These are phyloP conservation scores for Bryum argenteum DNA, from an alignment of 225 moss, liverwort and hornwort species.

Conservation along the genomic window DNA sequence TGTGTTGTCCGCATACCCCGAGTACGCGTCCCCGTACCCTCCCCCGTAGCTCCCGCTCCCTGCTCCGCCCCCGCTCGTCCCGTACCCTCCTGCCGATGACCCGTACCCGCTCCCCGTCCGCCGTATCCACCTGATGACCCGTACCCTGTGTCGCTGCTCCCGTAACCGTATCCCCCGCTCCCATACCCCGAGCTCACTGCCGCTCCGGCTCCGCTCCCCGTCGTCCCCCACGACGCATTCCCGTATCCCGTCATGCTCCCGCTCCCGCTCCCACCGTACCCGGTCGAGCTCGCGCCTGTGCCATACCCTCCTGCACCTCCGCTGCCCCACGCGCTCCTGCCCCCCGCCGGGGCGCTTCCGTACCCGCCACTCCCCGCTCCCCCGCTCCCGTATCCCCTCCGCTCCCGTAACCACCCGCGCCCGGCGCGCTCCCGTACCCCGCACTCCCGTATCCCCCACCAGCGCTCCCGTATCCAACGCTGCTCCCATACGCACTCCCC, in stretches of 20 bases:
- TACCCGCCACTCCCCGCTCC: slow-evolving; percentile 74
- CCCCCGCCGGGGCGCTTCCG: slow-evolving; percentile 69
- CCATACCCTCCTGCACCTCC: slow-evolving; percentile 80
- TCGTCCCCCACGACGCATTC: slow-evolving; percentile 79
- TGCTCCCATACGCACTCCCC: slow-evolving; percentile 79
- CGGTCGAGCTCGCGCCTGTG: slow-evolving; percentile 69
- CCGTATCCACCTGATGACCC: slow-evolving; percentile 81
- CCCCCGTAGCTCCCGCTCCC: slow-evolving; percentile 70
- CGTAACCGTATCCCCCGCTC: slow-evolving; percentile 79
- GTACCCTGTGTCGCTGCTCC: slow-evolving; percentile 83
- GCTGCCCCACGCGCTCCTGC: slow-evolving; percentile 84
- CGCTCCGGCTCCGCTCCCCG: slow-evolving; percentile 76
- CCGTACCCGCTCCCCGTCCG: slow-evolving; percentile 87
- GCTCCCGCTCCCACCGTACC: slow-evolving; percentile 70
- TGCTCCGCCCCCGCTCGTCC: slow-evolving; percentile 64
- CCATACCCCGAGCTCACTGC: slow-evolving; percentile 88
- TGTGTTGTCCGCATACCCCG: slow-evolving; percentile 87
- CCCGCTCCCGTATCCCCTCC: slow-evolving; percentile 76
- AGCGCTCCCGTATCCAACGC: slow-evolving; percentile 78
- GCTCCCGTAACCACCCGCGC: slow-evolving; percentile 75
- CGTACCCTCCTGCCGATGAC: slow-evolving; percentile 61
- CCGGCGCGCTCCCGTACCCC: slow-evolving; percentile 75
- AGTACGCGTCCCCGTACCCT: slow-evolving; percentile 76
- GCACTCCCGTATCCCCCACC: slow-evolving; percentile 79
- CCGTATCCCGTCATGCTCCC: slow-evolving; percentile 86